A percentile compares a stretch with the other conserved stretches of the same genome.
Evolutionary conservation across 805 yeast genomes (phyloP).

Genomic region (Kodamaea kakaduensis): DNA sequence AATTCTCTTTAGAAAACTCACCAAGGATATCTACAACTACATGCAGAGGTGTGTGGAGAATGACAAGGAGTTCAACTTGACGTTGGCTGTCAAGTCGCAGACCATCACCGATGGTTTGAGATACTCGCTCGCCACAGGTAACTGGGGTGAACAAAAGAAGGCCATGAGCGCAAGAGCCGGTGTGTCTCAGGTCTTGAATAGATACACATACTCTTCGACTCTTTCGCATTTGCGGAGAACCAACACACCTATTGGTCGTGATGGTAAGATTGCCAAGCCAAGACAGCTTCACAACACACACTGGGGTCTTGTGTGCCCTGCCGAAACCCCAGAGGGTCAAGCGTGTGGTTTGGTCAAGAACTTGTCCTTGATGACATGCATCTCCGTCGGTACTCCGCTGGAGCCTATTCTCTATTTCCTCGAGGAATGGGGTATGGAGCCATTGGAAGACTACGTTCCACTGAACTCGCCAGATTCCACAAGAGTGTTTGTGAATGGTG

Average conservation of each 20-base stretch:
- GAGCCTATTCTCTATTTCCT: conserved; percentile 88
- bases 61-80: conserved; percentile 93
- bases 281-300: conserved; percentile 99
- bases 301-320: conserved; percentile 99
- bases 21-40: conserved; percentile 94
- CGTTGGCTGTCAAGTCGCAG: conserved; percentile 93
- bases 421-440: conserved; percentile 99
- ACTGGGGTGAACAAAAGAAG: conserved; percentile 99
- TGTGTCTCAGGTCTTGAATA: conserved; percentile 95
- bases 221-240: conserved; percentile 98
- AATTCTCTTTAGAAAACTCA: conserved; percentile 85
- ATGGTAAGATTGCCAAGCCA: conserved; percentile 97
- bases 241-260: conserved; percentile 98
- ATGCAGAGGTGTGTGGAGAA: conserved; percentile 99
- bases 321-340: conserved; percentile 99
- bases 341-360: conserved; percentile 99
- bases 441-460: conserved; percentile 92
- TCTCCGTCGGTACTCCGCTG: conserved; percentile 96
- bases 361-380: conserved; percentile 93
- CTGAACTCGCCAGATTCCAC: conserved; percentile 88
- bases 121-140: conserved; percentile 98
- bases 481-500: conserved; percentile 95
- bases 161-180: conserved; percentile 99
- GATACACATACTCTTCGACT: conserved; percentile 98
- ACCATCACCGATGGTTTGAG: conserved; percentile 97